Evolutionary conservation across 2,329 filamentous ascomycete species (phyloP), one percentile per base, ranked within the genome.

Genomic region (Neofusicoccum sp.): DNA sequence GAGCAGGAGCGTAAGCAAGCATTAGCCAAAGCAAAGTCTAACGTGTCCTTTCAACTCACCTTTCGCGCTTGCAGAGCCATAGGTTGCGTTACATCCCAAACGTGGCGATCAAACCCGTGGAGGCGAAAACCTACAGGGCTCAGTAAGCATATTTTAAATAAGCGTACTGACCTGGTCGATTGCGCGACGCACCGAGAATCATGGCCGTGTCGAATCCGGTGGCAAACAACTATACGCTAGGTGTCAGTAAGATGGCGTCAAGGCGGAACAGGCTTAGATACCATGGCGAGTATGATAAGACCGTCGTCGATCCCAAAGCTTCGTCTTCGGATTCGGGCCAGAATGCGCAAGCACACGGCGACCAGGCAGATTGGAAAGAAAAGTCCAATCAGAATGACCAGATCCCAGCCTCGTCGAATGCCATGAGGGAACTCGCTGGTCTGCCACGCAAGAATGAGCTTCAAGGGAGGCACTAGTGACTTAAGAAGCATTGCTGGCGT

Each of bases 81-180:
- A 12, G 41, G 38, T n/a, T 33, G 48, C 7, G 48, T 38, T 9
- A 61, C 6, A 33, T 61, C 59, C 59, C 59, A 61, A 16, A 30
- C 43, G n/a, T 61, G 59, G 16, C 59, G 49, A 11, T 61, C 59
- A 31, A 56, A 61, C 2, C 59, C 59, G 26, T 56, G 57, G 14
- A 28, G 34, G 7, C 31, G 49, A 26, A 54, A 41, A 8, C 14
- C 44, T 51, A 14, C 9, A 7, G 11, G 26, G 11, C 30, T 20
- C 9, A 5, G 31, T 59, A 11, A 58, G 54, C 26, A 24, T 26
- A 31, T 16, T 24, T 8, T 1, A 9, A 49, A 16, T 20, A 34
- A 33, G 58, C 14, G 28, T 28, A 43, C 11, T 9, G n/a, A 20
- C 20, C 20, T 20, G 20, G 36, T 12, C 11, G 3, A 24, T 28